Percentiles rank a stretch among this genome's conserved stretches.
Evolutionary conservation across 768 basidiomycete species (phyloP).

Genomic region (Trichaptum fuscoviolaceum): DNA sequence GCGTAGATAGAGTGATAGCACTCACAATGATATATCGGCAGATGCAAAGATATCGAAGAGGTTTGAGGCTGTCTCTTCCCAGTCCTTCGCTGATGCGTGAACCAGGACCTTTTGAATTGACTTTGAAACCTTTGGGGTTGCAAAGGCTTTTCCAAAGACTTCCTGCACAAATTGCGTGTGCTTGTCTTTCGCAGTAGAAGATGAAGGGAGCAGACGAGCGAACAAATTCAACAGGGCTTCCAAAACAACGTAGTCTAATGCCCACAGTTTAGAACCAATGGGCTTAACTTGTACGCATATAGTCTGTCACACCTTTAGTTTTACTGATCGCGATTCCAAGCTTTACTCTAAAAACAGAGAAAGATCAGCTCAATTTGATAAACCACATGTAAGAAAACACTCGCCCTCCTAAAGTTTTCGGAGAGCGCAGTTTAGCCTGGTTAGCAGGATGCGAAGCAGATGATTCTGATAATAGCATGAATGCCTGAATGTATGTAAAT

Average conservation of each 20-base stretch:
- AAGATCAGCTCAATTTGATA: conserved; percentile 5
- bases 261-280: conserved; percentile 5
- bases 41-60: conserved; percentile 44
- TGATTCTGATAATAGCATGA: conserved; percentile 15
- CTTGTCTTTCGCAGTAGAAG: conserved; percentile 27
- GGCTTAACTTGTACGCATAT: not conserved
- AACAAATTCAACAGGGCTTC: conserved; percentile 55
- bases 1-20: conserved; percentile 8
- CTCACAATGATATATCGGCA: conserved; percentile 45
- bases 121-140: conserved; percentile 30
- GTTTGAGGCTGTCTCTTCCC: conserved; percentile 46
- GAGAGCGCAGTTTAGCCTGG: conserved; percentile 34
- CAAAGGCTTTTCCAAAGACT: conserved; percentile 35
- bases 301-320: conserved; percentile 35
- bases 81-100: conserved; percentile 37
- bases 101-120: conserved; percentile 34
- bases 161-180: conserved; percentile 45
- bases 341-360: conserved; percentile 28
- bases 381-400: conserved; percentile 4
- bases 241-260: conserved; percentile 48
- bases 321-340: conserved; percentile 45
- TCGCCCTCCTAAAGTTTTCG: conserved; percentile 45
- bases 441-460: conserved; percentile 9
- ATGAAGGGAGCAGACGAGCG: conserved; percentile 48
- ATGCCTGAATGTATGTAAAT: conserved; percentile 15